Conservation (phyloP, 2,329 filamentous ascomycete species). For the Mycosphaerelloides madeirae region DNA sequence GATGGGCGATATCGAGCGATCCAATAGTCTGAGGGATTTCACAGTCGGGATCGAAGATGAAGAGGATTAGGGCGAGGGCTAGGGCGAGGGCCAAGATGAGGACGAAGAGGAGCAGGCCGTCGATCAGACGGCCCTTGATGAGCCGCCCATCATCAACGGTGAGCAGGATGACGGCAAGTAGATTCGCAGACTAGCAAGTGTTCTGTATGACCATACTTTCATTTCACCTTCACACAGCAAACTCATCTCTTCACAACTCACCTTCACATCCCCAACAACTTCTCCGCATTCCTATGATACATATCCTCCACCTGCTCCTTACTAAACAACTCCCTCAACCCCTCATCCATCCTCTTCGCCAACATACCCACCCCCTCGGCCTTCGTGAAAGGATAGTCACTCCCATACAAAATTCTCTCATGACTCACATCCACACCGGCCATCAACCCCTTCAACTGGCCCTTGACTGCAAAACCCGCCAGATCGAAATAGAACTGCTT, state of each 20-base stretch:
- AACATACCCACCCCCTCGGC: conserved; percentile 35
- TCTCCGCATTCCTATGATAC: conserved; percentile 38
- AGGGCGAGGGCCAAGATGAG: too few relatives aligned
- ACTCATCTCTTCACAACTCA: background rate
- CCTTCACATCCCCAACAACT: conserved; percentile 10
- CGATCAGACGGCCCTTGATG: too few relatives aligned
- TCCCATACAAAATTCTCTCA: conserved; percentile 49
- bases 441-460: conserved; percentile 47
- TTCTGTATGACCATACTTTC: too few relatives aligned
- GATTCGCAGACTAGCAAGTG: too few relatives aligned
- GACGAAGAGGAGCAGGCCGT: background rate
- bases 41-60: too few relatives aligned
- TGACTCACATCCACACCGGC: conserved; percentile 36
- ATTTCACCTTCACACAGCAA: too few relatives aligned
- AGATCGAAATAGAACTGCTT: conserved; percentile 50
- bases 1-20: too few relatives aligned
- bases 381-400: conserved; percentile 49
- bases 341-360: conserved; percentile 39
- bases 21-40: too few relatives aligned
- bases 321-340: conserved; percentile 36
- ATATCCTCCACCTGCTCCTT: conserved; percentile 34
- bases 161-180: conserved; percentile 1
- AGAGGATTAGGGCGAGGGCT: too few relatives aligned
- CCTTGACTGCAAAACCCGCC: conserved; percentile 48
- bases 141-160: too few relatives aligned